A percentile compares a stretch with the other conserved stretches of the same genome.
Conservation (phyloP, 352 stramenopile genomes). For the Pythium sukuiense region DNA sequence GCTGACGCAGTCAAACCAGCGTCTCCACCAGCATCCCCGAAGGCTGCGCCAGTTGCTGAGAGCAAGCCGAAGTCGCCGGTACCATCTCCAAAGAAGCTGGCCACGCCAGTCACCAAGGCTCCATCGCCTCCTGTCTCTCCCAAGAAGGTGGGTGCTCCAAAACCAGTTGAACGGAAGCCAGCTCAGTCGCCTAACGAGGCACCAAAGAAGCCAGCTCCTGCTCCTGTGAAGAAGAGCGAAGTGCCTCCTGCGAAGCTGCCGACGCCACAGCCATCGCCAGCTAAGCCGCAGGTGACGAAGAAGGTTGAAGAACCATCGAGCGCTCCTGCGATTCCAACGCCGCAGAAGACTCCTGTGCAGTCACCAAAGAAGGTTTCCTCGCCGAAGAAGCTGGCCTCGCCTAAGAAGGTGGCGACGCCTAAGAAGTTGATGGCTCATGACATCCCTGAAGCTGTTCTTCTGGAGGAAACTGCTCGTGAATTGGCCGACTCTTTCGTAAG, state of each 20-base stretch:
- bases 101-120: not conserved
- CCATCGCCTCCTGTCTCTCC: slow-evolving; percentile 11
- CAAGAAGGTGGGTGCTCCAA: slow-evolving; percentile 30
- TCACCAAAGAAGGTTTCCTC: slow-evolving; percentile 6
- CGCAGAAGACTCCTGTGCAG: slow-evolving; percentile 2
- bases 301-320: slow-evolving; percentile 5
- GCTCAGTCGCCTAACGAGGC: slow-evolving; percentile 10
- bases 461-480: slow-evolving; percentile 28
- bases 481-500: slow-evolving; percentile 36
- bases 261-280: slow-evolving; percentile 10
- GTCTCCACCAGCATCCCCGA: not conserved
- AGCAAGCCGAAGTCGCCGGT: slow-evolving; percentile 19
- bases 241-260: not conserved
- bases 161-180: slow-evolving; percentile 17
- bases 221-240: slow-evolving; percentile 5
- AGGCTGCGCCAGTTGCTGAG: slow-evolving; percentile 4
- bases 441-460: slow-evolving; percentile 17
- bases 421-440: slow-evolving; percentile 22
- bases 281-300: slow-evolving; percentile 6
- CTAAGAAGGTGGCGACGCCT: slow-evolving; percentile 13
- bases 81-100: slow-evolving; percentile 8
- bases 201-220: slow-evolving; percentile 12
- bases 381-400: slow-evolving; percentile 21
- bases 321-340: slow-evolving; percentile 1
- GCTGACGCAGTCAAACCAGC: slow-evolving; percentile 1